Evolutionary conservation across 768 basidiomycete genomes (phyloP).

Genomic region (Boletus eberwhitei): DNA sequence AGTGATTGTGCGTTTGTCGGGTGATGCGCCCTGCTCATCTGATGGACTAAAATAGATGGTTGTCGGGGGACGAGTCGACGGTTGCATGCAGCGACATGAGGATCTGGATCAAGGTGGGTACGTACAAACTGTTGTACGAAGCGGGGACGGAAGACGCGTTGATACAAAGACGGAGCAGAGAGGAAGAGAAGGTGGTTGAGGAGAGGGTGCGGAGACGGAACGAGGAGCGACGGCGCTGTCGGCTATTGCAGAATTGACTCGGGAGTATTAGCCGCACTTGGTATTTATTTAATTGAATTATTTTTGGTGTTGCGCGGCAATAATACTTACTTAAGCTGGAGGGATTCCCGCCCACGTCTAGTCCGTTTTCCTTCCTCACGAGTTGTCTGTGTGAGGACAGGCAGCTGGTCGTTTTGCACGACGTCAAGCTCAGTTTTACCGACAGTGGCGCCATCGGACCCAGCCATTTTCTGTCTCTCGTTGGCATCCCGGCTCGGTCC

Average conservation of each 20-base stretch:
- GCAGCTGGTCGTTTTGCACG: neutral
- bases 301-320: slow-evolving; percentile 17
- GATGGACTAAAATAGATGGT: slow-evolving; percentile 49
- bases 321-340: slow-evolving; percentile 23
- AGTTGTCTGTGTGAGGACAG: no score
- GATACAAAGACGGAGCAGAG: slow-evolving; percentile 36
- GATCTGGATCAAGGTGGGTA: slow-evolving; percentile 55
- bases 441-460: neutral
- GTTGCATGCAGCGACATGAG: slow-evolving; percentile 23
- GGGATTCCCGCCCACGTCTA: slow-evolving; percentile 12
- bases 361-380: neutral
- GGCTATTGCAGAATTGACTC: slow-evolving; percentile 26
- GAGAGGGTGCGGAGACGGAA: slow-evolving; percentile 44
- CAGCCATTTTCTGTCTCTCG: neutral
- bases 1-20: slow-evolving; percentile 20
- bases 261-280: no score
- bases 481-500: slow-evolving; percentile 7
- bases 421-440: neutral
- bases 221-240: slow-evolving; percentile 55
- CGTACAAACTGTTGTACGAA: slow-evolving; percentile 71
- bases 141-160: slow-evolving; percentile 58
- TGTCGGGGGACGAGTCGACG: slow-evolving; percentile 35
- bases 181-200: slow-evolving; percentile 33
- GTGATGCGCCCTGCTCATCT: slow-evolving; percentile 16
- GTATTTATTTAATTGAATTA: neutral